Evolutionary conservation across 371 early-diverging fungal genomes (phyloP).

Genomic region (Syncephalastrum monosporum): DNA sequence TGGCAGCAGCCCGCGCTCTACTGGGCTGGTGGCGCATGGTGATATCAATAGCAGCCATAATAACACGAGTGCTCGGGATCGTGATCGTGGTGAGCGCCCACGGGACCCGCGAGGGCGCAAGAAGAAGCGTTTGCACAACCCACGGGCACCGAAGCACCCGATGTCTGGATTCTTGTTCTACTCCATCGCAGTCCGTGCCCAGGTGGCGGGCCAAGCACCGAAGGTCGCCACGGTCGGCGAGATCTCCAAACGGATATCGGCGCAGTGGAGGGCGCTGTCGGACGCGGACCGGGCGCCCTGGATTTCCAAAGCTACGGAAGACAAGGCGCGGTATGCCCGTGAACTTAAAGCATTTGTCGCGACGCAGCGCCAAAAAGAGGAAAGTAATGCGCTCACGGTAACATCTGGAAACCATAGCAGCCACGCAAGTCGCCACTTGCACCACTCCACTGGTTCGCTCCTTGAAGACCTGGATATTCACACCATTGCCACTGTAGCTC

Average conservation of each 20-base stretch:
- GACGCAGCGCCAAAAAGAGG: not conserved
- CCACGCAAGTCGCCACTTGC: not conserved
- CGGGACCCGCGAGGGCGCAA: constrained; percentile 53
- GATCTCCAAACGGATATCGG: constrained; percentile 64
- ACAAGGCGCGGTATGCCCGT: constrained; percentile 73
- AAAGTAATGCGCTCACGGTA: not conserved
- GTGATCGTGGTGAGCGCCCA: constrained; percentile 21
- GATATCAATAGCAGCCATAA: constrained; percentile 13
- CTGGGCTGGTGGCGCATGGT: no score
- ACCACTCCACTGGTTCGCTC: not conserved
- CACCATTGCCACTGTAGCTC: constrained; percentile 28
- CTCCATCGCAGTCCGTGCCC: constrained; percentile 58
- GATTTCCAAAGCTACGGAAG: constrained; percentile 60
- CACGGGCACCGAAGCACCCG: constrained; percentile 76
- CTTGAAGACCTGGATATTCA: constrained; percentile 19
- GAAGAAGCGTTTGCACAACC: constrained; percentile 62
- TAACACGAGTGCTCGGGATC: not conserved
- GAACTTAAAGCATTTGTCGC: constrained; percentile 50
- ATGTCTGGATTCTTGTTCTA: constrained; percentile 77
- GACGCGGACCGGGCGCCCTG: constrained; percentile 55
- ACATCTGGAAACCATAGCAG: not conserved
- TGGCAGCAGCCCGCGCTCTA: constrained; percentile 12
- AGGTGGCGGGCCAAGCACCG: constrained; percentile 54
- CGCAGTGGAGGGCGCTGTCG: constrained; percentile 61
- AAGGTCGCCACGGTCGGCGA: constrained; percentile 58